Evolutionary conservation across 768 basidiomycete genomes (phyloP).

Genomic region (Steccherinum ochraceum): DNA sequence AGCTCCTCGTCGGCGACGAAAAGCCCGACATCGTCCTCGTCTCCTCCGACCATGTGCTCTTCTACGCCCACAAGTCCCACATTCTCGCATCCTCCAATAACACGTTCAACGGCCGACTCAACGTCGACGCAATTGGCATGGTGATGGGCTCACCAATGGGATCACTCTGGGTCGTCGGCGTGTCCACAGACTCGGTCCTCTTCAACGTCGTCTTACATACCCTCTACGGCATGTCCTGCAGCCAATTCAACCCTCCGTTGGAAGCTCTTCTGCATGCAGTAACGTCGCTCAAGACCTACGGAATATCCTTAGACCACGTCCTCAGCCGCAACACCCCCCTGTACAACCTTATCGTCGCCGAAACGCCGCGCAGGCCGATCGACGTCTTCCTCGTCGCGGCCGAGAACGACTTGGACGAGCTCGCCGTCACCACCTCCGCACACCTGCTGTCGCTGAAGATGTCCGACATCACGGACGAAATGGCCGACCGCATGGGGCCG

Average conservation of each 20-base stretch:
- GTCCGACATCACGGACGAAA: slow-evolving; percentile 28
- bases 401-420: slow-evolving; percentile 23
- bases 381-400: slow-evolving; percentile 37
- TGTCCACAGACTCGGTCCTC: slow-evolving; percentile 20
- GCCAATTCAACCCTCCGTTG: slow-evolving; percentile 19
- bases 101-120: slow-evolving; percentile 11
- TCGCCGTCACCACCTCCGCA: slow-evolving; percentile 32
- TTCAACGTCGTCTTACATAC: slow-evolving; percentile 28
- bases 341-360: slow-evolving; percentile 26
- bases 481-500: slow-evolving; percentile 31
- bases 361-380: slow-evolving; percentile 28
- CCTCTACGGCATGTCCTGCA: slow-evolving; percentile 23
- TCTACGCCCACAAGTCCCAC: slow-evolving; percentile 21
- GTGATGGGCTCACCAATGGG: slow-evolving; percentile 22
- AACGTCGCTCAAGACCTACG: slow-evolving; percentile 19
- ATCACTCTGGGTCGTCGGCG: slow-evolving; percentile 22
- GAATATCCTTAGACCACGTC: slow-evolving; percentile 13
- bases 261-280: slow-evolving; percentile 18
- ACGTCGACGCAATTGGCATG: slow-evolving; percentile 5
- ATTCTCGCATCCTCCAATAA: slow-evolving; percentile 19
- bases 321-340: slow-evolving; percentile 23
- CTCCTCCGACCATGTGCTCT: slow-evolving; percentile 22
- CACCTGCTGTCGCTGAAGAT: slow-evolving; percentile 31
- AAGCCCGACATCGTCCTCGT: slow-evolving; percentile 19
- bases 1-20: slow-evolving; percentile 1